phyloP scores from a whole-genome alignment of 768 basidiomycete species.

The Coprinellus micaceus region DNA sequence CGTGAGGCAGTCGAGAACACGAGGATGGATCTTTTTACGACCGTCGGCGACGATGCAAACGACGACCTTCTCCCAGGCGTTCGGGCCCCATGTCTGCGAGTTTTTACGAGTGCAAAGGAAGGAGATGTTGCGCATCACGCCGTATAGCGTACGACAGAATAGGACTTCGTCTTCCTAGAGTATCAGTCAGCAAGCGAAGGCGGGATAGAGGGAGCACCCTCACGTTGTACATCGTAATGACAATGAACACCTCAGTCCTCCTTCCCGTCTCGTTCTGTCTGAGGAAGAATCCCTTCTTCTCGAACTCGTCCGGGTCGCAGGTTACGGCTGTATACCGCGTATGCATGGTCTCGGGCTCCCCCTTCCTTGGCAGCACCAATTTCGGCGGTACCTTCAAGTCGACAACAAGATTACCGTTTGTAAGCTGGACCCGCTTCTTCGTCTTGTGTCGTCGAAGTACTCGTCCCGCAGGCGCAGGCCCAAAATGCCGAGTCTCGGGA shows the following conservation, averaged over 20 bases:
- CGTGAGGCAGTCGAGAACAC: slow-evolving; percentile 84
- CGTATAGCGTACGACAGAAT: slow-evolving; percentile 90
- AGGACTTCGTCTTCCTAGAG: slow-evolving; percentile 80
- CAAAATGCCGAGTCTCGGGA: slow-evolving; percentile 75
- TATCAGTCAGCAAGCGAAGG: not conserved
- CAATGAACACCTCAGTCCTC: slow-evolving; percentile 87
- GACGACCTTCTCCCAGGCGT: slow-evolving; percentile 97
- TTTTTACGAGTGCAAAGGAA: slow-evolving; percentile 82
- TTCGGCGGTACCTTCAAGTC: slow-evolving; percentile 82
- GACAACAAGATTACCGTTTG: slow-evolving; percentile 85
- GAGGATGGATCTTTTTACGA: slow-evolving; percentile 75
- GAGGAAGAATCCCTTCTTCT: slow-evolving; percentile 76
- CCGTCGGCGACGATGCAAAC: slow-evolving; percentile 92
- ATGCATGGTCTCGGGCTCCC: slow-evolving; percentile 69
- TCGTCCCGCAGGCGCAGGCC: slow-evolving; percentile 82
- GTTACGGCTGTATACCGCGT: slow-evolving; percentile 87
- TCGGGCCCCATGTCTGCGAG: slow-evolving; percentile 92
- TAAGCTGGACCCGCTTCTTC: slow-evolving; percentile 79
- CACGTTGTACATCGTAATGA: slow-evolving; percentile 97
- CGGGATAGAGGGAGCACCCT: no score
- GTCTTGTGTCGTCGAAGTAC: slow-evolving; percentile 66
- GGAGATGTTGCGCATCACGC: slow-evolving; percentile 86
- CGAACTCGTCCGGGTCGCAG: slow-evolving; percentile 91
- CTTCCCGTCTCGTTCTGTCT: slow-evolving; percentile 78
- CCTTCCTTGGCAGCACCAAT: slow-evolving; percentile 68